These are phyloP conservation scores for Fusarium xylarioides DNA, from an alignment of 2,329 filamentous ascomycete genomes.

Conservation along the genomic window DNA sequence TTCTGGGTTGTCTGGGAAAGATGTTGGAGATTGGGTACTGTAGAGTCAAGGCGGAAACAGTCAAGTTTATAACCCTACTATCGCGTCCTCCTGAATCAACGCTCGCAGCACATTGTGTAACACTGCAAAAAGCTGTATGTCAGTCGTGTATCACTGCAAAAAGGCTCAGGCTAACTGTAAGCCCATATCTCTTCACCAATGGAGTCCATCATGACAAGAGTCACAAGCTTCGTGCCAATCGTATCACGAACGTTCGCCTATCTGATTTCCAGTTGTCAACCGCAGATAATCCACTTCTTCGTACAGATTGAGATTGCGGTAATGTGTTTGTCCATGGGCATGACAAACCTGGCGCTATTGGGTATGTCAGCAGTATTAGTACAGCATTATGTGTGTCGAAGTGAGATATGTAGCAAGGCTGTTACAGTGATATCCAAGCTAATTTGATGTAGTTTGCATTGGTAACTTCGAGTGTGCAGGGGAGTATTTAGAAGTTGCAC, in stretches of 20 bases:
- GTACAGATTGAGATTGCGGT: accelerated
- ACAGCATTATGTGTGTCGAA: background rate
- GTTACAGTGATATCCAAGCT: background rate
- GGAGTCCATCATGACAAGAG: background rate
- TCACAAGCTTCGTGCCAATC: too few species aligned
- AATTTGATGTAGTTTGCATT: accelerated
- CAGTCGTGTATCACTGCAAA: accelerated
- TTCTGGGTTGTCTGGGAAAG: background rate
- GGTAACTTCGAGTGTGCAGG: background rate
- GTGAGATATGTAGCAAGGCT: background rate
- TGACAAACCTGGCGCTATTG: too few species aligned
- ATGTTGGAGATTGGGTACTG: accelerated
- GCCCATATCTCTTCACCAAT: accelerated
- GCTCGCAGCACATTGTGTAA: accelerated
- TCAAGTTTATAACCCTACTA: accelerated
- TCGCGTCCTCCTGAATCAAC: accelerated
- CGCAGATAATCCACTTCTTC: accelerated
- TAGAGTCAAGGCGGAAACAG: too few species aligned
- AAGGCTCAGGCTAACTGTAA: accelerated
- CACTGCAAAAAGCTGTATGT: accelerated
- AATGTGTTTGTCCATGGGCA: too few species aligned
- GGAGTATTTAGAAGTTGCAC: background rate
- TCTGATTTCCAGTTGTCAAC: accelerated
- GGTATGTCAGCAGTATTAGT: background rate
- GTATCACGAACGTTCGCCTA: accelerated